Evolutionary conservation across 1,139 yeast genomes (phyloP).

Genomic region (Diutina pseudorugosa): DNA sequence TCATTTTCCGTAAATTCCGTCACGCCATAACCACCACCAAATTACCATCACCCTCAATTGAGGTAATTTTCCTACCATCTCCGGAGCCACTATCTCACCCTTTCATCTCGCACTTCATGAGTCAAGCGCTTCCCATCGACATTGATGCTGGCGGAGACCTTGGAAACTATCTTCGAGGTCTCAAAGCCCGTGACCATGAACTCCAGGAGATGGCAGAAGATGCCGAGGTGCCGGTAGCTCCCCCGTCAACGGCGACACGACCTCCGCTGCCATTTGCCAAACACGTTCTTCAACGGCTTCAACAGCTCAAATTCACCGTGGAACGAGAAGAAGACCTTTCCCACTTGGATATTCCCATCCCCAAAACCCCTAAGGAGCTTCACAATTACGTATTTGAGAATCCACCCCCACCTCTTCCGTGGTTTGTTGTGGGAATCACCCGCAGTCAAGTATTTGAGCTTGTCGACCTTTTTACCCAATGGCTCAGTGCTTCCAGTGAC

Average conservation of each 20-base stretch:
- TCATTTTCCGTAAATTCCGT: too few relatives aligned
- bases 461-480: background rate
- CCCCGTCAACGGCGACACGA: background rate
- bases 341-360: background rate
- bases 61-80: background rate
- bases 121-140: conserved; percentile 1
- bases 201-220: background rate
- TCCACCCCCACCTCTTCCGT: background rate
- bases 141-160: background rate
- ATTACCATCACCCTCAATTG: too few relatives aligned
- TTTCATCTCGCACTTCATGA: background rate
- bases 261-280: background rate
- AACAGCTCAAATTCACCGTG: background rate
- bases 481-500: background rate
- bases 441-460: background rate
- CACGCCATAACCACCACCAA: too few relatives aligned
- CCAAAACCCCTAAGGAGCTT: background rate
- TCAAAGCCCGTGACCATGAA: background rate
- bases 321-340: background rate
- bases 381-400: background rate
- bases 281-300: background rate
- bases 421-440: background rate
- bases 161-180: background rate
- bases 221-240: background rate
- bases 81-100: background rate